Evolutionary conservation across 768 basidiomycete species (phyloP).

Genomic region (Vararia minispora): DNA sequence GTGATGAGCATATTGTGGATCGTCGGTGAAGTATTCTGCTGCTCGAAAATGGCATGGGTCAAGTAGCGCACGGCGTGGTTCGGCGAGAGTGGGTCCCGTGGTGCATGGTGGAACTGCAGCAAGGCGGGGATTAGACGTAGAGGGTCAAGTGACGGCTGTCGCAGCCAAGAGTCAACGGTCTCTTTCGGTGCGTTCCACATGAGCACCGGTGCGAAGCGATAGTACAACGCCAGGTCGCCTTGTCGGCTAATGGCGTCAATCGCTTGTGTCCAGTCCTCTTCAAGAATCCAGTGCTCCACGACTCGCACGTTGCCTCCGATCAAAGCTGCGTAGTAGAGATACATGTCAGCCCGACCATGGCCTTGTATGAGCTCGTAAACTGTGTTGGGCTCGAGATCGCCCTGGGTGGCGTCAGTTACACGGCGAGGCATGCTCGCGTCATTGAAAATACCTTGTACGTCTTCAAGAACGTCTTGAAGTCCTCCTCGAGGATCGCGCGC

Average conservation of each 20-base stretch:
- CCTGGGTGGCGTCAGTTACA: conserved; percentile 32
- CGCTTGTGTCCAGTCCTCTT: conserved; percentile 87
- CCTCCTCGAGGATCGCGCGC: conserved; percentile 78
- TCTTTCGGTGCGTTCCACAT: conserved; percentile 81
- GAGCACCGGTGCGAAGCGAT: conserved; percentile 82
- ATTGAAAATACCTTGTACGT: conserved; percentile 68
- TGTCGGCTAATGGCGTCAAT: conserved; percentile 82
- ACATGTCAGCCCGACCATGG: conserved; percentile 89
- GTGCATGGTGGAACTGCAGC: conserved; percentile 65
- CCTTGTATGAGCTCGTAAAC: conserved; percentile 89
- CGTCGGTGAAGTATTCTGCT: conserved; percentile 68
- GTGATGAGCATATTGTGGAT: conserved; percentile 93
- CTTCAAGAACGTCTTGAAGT: conserved; percentile 84
- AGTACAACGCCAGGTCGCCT: conserved; percentile 83
- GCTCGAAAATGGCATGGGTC: conserved; percentile 72
- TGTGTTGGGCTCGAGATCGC: conserved; percentile 73
- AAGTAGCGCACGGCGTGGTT: conserved; percentile 91
- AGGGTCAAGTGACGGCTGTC: conserved; percentile 70
- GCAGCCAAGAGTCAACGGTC: conserved; percentile 88
- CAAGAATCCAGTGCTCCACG: conserved; percentile 83
- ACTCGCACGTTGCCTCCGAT: conserved; percentile 79
- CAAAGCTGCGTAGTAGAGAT: conserved; percentile 76
- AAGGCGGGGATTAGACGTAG: conserved; percentile 83
- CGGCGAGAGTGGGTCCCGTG: conserved; percentile 58
- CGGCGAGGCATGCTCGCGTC: not conserved